These are phyloP conservation scores for Rhizophagus clarus DNA, from an alignment of 192 early-diverging fungal genomes.

Conservation along the genomic window DNA sequence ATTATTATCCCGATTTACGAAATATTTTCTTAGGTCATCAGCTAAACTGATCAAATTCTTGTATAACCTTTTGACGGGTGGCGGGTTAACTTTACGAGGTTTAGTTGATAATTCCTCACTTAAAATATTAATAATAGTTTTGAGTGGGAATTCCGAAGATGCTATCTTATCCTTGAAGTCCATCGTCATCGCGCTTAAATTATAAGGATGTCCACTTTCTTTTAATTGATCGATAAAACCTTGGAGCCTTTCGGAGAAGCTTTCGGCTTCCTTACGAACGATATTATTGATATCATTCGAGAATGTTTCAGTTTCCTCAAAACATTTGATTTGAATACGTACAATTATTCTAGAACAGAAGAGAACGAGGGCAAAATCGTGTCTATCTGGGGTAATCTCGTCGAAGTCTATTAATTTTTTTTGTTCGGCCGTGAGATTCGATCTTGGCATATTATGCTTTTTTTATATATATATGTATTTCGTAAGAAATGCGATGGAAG, in stretches of 20 bases:
- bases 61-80: background rate
- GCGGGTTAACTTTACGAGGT: too few relatives aligned
- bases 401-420: slow-evolving; percentile 15
- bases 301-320: background rate
- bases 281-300: background rate
- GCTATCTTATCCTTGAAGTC: slow-evolving; percentile 2
- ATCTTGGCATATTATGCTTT: too few relatives aligned
- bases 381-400: background rate
- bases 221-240: background rate
- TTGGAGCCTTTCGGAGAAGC: background rate
- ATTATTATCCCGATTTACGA: background rate
- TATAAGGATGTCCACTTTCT: background rate
- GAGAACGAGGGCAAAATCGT: background rate
- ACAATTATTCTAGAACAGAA: background rate
- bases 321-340: slow-evolving; percentile 20
- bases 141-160: background rate
- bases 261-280: slow-evolving; percentile 1
- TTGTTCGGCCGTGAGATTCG: too few relatives aligned
- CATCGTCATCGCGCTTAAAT: background rate
- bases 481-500: too few relatives aligned
- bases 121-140: background rate
- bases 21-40: slow-evolving; percentile 21
- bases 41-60: slow-evolving; percentile 16
- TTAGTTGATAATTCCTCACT: background rate
- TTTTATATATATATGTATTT: too few relatives aligned